Base-by-base conservation (phyloP, 169 alveolate genomes). In the Cryptosporidium muris region DNA sequence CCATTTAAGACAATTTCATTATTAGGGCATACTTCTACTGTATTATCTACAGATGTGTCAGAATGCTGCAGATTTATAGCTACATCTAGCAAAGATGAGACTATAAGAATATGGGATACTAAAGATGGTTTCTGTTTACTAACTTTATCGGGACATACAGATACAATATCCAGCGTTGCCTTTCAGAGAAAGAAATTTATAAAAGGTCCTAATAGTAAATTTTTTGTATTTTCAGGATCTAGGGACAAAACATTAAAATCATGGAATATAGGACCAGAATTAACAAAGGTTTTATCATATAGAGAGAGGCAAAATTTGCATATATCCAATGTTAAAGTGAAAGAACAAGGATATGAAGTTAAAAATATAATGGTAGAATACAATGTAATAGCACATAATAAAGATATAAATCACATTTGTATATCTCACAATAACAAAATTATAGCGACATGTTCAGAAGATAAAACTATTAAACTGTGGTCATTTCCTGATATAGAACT, bases 391-490 rank as follows among this genome's bases (percentile, higher is more conserved):
- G 85, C 85, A 43, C 85, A 74, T 58, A 74, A 54, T 36, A 74
- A 74, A 62, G 85, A 74, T 58, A 60, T 74, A 25, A 74, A 74
- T 51, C 60, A 58, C 38, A 38, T 74, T 12, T 58, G 40, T 37
- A 74, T 74, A 9, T 74, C 85, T 4, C 67, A 74, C 48, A 74
- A 74, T 90, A 68, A 74, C 37, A 74, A 74, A 16, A 54, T 74
- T 9, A 43, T 95, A 62, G 94, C 94, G 9, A 90, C 96, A 1
- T 93, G 95, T 43, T 81, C 95, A 37, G 90, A 92, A 60, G 98
- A 95, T 89, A 82, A 91, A 45, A 74, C 97, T 12, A 88, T 93
- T 11, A 92, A 92, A 74, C 58, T 95, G 36, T 94, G 96, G 94
- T 47, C 88, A 36, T 63, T 82, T 47, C 92, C 90, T 51, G 64